Base-by-base conservation (phyloP, 441 rosid species). In the Eruca vesicaria region DNA sequence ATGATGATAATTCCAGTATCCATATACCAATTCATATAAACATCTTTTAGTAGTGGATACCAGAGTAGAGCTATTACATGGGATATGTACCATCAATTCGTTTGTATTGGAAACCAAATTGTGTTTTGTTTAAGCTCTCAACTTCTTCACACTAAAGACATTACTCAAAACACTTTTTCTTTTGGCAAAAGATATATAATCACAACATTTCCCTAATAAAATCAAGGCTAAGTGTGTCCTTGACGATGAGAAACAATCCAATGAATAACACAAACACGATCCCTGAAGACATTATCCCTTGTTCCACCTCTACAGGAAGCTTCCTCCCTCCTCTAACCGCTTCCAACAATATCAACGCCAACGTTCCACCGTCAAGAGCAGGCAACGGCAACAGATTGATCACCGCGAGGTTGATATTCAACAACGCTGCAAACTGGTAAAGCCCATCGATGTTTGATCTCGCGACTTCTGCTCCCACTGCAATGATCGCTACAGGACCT, bases 381-480 rank as follows among this genome's bases (percentile, higher is more conserved):
- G 98, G 98, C 66, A 93, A 83, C 9, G 98, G 96, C 68, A 91
- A 88, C 50, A 91, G 90, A 68, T 89, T 91, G 66, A 93, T 89
- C 52, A 91, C 91, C 1, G 98, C 96, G 57, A 93, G 96, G 63
- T 93, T 91, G 43, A 93, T 59, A 82, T 91, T 93, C 29, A 91
- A 86, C 36, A 91, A 78, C 16, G 98, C 98, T 3, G 96, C 97
- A 63, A 93, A 93, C 62, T 93, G 97, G 75, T 84, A 93, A 29
- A 93, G 91, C 8, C 97, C 98, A 45, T 90, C 96, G 28, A 81
- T 79, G 63, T 89, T 93, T 7, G 97, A 93, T 80, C 96, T 87
- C 28, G 98, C 98, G 35, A 93, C 98, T 83, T 93, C 97, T 9
- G 97, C 97, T 56, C 98, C 98, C 18, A 93, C 98, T n/a, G 98